phyloP scores from a whole-genome alignment of 2,329 filamentous ascomycete species.

The Phialocephala sp. region DNA sequence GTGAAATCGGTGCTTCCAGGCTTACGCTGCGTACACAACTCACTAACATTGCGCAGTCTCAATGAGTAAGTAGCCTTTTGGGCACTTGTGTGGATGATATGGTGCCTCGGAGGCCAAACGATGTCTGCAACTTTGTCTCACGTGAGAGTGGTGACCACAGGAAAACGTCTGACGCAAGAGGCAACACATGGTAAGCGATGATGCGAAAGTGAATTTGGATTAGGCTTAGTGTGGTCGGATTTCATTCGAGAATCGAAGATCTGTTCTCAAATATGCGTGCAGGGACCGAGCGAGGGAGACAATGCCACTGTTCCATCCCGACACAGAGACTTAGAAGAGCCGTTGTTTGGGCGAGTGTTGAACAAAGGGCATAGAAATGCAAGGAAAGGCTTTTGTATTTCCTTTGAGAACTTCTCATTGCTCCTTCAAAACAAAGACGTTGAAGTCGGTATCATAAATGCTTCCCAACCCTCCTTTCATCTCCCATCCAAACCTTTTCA shows the following conservation, averaged over 20 bases:
- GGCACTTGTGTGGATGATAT: neutral
- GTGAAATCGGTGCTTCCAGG: neutral
- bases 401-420: neutral
- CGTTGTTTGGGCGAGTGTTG: neutral
- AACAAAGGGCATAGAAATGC: neutral
- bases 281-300: neutral
- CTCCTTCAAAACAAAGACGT: neutral
- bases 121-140: neutral
- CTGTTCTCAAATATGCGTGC: neutral
- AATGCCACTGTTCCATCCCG: neutral
- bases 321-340: neutral
- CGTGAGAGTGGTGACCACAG: conserved; percentile 1
- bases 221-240: neutral
- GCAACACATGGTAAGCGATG: neutral
- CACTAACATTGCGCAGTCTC: neutral
- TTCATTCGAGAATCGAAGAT: neutral
- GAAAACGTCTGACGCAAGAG: neutral
- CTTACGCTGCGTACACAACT: neutral
- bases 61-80: neutral
- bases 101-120: neutral
- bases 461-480: neutral
- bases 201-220: neutral
- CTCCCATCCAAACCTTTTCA: neutral
- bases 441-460: neutral
- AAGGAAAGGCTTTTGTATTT: neutral